Evolutionary conservation across 495 filamentous ascomycete species (phyloP).

Genomic region (Lepraria neglecta): DNA sequence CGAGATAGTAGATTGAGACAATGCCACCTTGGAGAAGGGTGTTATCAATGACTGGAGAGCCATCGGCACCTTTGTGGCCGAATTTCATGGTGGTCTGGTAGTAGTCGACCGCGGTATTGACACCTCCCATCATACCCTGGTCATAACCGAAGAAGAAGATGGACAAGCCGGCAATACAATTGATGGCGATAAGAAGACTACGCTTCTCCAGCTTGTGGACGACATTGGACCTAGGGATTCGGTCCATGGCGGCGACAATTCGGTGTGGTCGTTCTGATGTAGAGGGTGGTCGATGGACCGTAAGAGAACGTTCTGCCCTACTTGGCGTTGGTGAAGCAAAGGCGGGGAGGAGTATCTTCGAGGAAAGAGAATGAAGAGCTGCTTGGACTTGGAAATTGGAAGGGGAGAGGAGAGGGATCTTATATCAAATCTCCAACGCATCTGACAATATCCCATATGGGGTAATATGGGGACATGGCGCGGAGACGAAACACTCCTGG

Average conservation of each 20-base stretch:
- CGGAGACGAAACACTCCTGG: slow-evolving; percentile 19
- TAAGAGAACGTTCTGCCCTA: slow-evolving; percentile 1
- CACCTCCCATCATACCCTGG: slow-evolving; percentile 71
- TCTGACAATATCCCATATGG: slow-evolving; percentile 11
- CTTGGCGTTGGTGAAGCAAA: slow-evolving; percentile 17
- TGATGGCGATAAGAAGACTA: slow-evolving; percentile 57
- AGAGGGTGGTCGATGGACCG: too few relatives aligned
- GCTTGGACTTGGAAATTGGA: neutral
- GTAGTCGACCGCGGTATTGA: slow-evolving; percentile 61
- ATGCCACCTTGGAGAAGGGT: slow-evolving; percentile 63
- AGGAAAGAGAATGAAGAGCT: slow-evolving; percentile 4
- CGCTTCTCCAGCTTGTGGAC: slow-evolving; percentile 58
- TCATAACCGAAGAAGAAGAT: slow-evolving; percentile 62
- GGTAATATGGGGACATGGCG: slow-evolving; percentile 22
- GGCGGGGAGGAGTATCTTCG: neutral
- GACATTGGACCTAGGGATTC: slow-evolving; percentile 50
- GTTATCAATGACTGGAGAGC: slow-evolving; percentile 51
- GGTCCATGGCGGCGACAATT: slow-evolving; percentile 25
- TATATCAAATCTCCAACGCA: slow-evolving; percentile 5
- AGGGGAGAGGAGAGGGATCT: slow-evolving; percentile 11
- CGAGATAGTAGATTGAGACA: slow-evolving; percentile 62
- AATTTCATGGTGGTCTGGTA: slow-evolving; percentile 57
- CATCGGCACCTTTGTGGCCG: slow-evolving; percentile 49
- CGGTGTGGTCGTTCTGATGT: neutral
- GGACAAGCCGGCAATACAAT: slow-evolving; percentile 54